Percentiles rank a stretch among this genome's conserved stretches.
phyloP scores from a whole-genome alignment of 305 asterid species.

The Rubia peregrina region DNA sequence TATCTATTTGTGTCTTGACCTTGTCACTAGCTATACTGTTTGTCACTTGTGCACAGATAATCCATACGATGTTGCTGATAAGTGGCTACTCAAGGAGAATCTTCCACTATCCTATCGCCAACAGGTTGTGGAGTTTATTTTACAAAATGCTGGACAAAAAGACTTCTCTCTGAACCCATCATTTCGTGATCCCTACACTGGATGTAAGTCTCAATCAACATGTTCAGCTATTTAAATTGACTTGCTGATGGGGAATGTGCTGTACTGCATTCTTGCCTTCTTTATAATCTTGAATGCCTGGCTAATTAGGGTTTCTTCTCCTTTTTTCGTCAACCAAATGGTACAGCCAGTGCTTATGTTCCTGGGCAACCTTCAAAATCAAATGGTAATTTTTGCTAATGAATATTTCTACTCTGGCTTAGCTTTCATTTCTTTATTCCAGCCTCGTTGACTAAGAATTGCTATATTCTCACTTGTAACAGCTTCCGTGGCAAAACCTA shows the following conservation, averaged over 20 bases:
- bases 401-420: conserved; percentile 16
- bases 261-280: conserved; percentile 11
- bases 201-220: conserved; percentile 52
- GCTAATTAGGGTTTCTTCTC: neutral
- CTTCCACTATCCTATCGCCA: conserved; percentile 84
- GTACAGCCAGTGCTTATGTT: conserved; percentile 82
- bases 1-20: conserved; percentile 2
- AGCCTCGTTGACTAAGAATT: conserved; percentile 4
- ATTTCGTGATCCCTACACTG: conserved; percentile 88
- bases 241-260: neutral
- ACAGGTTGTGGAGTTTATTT: conserved; percentile 85
- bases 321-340: conserved; percentile 11
- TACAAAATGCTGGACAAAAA: conserved; percentile 74
- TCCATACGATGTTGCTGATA: conserved; percentile 87
- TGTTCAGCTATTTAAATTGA: too few relatives aligned
- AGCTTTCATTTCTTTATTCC: conserved; percentile 1
- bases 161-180: conserved; percentile 68
- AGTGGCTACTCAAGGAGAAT: conserved; percentile 87
- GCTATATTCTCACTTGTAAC: conserved; percentile 17
- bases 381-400: conserved; percentile 33
- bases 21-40: neutral
- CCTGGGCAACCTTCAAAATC: conserved; percentile 80
- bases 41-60: conserved; percentile 47
- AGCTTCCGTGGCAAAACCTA: conserved; percentile 51
- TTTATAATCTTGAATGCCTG: conserved; percentile 6